A percentile compares a stretch with the other conserved stretches of the same genome.
Evolutionary conservation across 176 grass and related monocot species (phyloP).

Genomic region (Phoenix roebelenii): DNA sequence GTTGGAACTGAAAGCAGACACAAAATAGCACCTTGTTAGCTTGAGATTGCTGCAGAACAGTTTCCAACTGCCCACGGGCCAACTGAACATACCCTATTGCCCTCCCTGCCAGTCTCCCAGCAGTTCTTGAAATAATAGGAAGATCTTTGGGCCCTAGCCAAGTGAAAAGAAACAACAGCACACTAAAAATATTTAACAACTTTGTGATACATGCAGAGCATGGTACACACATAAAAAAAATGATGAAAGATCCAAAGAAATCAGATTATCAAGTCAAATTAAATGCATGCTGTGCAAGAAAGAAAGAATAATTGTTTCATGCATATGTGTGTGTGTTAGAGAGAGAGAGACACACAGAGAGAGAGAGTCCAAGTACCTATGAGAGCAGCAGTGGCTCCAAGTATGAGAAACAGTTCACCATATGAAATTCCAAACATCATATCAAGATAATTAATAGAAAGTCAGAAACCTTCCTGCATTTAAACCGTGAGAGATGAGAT

Average conservation of each 20-base stretch:
- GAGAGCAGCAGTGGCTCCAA: slow-evolving; percentile 36
- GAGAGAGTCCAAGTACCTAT: slow-evolving; percentile 19
- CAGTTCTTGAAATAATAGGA: slow-evolving; percentile 54
- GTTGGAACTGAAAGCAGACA: not conserved
- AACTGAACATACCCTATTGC: slow-evolving; percentile 61
- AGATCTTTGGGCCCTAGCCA: slow-evolving; percentile 62
- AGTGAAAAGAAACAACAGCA: no score
- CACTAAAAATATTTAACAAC: no score
- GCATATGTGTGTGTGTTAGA: not conserved
- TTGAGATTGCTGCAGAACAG: slow-evolving; percentile 61
- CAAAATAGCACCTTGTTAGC: slow-evolving; percentile 44
- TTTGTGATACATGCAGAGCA: no score
- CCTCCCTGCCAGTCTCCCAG: slow-evolving; percentile 59
- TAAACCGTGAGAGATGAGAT: no score
- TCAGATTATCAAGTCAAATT: no score
- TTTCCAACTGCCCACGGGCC: slow-evolving; percentile 51
- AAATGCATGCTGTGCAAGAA: no score
- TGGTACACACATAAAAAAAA: not conserved
- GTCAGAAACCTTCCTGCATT: no score
- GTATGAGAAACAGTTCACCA: slow-evolving; percentile 36
- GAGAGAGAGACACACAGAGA: not conserved
- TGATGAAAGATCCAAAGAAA: no score
- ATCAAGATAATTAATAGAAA: no score
- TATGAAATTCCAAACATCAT: slow-evolving; percentile 44
- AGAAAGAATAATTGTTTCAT: no score